phyloP scores from a whole-genome alignment of 805 yeast species.

The Teunomyces kruisii region DNA sequence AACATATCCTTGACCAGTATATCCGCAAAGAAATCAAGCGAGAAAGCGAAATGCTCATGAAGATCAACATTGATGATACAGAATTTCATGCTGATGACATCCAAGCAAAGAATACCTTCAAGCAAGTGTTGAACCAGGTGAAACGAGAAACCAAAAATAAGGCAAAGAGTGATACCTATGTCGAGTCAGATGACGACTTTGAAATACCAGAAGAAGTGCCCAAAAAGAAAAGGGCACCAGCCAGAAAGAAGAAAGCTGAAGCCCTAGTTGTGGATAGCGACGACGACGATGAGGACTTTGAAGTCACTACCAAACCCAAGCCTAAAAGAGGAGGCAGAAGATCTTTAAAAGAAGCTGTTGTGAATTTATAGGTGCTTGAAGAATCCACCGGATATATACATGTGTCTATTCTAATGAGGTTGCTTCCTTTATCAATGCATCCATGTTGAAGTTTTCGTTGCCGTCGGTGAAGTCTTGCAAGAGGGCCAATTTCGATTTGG shows the following conservation, averaged over 20 bases:
- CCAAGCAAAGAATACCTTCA: slow-evolving; percentile 35
- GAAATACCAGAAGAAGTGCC: slow-evolving; percentile 2
- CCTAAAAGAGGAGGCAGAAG: background rate
- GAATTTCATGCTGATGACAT: slow-evolving; percentile 30
- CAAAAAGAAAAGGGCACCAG: background rate
- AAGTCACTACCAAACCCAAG: background rate
- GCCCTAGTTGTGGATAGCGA: slow-evolving; percentile 3
- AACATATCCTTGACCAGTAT: slow-evolving; percentile 62
- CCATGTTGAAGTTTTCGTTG: slow-evolving; percentile 60
- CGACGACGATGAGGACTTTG: background rate
- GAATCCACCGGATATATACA: background rate
- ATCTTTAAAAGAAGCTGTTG: background rate
- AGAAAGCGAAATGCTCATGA: slow-evolving; percentile 49
- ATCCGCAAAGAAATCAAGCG: slow-evolving; percentile 54
- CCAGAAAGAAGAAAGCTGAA: slow-evolving; percentile 7
- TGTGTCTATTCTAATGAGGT: slow-evolving; percentile 58
- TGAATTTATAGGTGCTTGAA: slow-evolving; percentile 1
- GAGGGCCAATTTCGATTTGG: slow-evolving; percentile 53
- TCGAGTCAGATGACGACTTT: background rate
- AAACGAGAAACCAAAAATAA: slow-evolving; percentile 15
- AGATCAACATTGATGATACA: slow-evolving; percentile 43
- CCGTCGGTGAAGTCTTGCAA: slow-evolving; percentile 73
- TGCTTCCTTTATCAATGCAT: slow-evolving; percentile 67
- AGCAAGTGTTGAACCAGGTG: slow-evolving; percentile 42
- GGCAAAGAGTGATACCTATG: background rate